Percentiles rank a stretch among this genome's conserved stretches.
phyloP scores from a whole-genome alignment of 2,329 filamentous ascomycete genomes.

The Colletotrichum salicis region DNA sequence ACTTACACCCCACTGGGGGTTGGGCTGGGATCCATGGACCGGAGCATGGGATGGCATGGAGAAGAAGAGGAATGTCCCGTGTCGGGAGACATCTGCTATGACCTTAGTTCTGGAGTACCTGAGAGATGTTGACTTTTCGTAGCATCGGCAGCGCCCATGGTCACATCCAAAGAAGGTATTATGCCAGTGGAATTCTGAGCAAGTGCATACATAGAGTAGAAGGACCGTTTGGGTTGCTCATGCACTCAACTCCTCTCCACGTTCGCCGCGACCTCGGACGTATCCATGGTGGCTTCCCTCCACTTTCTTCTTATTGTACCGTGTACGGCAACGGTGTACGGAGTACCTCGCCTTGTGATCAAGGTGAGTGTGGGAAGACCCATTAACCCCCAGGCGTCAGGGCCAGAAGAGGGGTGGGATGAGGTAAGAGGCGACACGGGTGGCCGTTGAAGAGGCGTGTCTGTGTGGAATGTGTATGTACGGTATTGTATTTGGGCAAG shows the following conservation, averaged over 20 bases:
- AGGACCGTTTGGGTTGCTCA: too few relatives aligned
- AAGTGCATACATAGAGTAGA: too few relatives aligned
- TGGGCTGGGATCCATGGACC: constrained; percentile 24
- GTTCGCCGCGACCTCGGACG: background rate
- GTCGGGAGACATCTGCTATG: background rate
- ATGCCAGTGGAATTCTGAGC: too few relatives aligned
- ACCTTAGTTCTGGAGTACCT: background rate
- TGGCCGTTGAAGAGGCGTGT: background rate
- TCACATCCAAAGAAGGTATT: background rate
- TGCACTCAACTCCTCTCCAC: too few relatives aligned
- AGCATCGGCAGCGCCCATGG: background rate
- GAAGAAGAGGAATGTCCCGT: background rate
- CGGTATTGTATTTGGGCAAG: background rate
- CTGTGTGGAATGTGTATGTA: too few relatives aligned
- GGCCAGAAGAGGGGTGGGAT: background rate
- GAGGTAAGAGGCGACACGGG: background rate
- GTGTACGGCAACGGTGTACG: background rate
- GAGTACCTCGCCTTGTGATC: background rate
- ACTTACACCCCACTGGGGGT: constrained; percentile 32
- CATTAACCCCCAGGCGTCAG: too few relatives aligned
- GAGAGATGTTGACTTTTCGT: background rate
- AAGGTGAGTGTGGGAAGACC: background rate
- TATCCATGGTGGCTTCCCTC: background rate
- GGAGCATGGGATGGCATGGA: constrained; percentile 7
- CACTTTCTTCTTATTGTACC: too few relatives aligned